These are phyloP conservation scores for Calonectria pseudoturangicola DNA, from an alignment of 2,329 filamentous ascomycete species.

Conservation along the genomic window DNA sequence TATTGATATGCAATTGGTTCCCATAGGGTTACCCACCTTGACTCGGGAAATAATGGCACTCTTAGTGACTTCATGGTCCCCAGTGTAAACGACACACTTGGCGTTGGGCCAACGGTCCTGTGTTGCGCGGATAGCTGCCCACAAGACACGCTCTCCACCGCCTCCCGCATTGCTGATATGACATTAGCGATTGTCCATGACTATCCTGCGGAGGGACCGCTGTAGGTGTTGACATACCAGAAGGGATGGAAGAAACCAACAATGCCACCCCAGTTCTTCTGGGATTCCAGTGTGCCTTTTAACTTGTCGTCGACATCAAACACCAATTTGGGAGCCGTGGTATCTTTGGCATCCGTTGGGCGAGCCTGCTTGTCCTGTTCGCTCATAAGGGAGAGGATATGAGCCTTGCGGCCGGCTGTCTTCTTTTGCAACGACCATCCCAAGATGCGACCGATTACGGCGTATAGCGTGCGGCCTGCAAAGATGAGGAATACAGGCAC, in stretches of 20 bases:
- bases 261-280: slow-evolving; percentile 84
- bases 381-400: slow-evolving; percentile 72
- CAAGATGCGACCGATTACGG: slow-evolving; percentile 64
- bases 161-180: slow-evolving; percentile 89
- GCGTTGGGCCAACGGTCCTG: slow-evolving; percentile 92
- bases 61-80: slow-evolving; percentile 92
- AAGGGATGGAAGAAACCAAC: slow-evolving; percentile 99
- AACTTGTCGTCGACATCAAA: slow-evolving; percentile 63
- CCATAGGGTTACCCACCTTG: slow-evolving; percentile 69
- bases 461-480: slow-evolving; percentile 52
- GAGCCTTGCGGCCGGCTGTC: slow-evolving; percentile 76
- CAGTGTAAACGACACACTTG: slow-evolving; percentile 94
- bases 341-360: slow-evolving; percentile 58
- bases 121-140: slow-evolving; percentile 94
- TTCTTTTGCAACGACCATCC: slow-evolving; percentile 79
- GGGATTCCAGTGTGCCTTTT: slow-evolving; percentile 58
- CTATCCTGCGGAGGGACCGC: slow-evolving; percentile 9
- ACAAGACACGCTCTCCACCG: slow-evolving; percentile 95
- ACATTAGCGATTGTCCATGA: slow-evolving; percentile 38
- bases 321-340: slow-evolving; percentile 77
- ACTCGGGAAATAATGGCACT: slow-evolving; percentile 85
- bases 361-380: slow-evolving; percentile 66
- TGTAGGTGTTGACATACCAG: slow-evolving; percentile 75
- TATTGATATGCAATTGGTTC: background rate
- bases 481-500: slow-evolving; percentile 48